These are phyloP conservation scores for Colletotrichum scovillei DNA, from an alignment of 2,329 filamentous ascomycete genomes.

Conservation along the genomic window DNA sequence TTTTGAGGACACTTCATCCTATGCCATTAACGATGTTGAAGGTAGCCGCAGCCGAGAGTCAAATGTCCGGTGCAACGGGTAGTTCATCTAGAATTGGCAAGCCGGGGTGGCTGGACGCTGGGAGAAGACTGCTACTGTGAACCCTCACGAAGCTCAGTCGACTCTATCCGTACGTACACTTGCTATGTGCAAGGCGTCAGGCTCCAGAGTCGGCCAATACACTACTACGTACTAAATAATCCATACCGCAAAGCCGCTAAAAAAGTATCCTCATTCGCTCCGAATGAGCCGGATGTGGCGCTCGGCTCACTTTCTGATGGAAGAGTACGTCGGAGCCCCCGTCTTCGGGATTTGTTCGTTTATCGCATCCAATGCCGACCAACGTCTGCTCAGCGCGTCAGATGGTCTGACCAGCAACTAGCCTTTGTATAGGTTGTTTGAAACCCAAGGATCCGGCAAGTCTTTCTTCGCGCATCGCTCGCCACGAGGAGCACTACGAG, in stretches of 20 bases:
- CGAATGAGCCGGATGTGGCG: constrained; percentile 29
- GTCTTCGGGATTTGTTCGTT: neutral
- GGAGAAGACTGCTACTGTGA: neutral
- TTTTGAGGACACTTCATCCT: constrained; percentile 7
- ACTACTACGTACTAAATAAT: too few species aligned
- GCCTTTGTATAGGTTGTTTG: neutral
- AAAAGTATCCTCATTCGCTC: constrained; percentile 30
- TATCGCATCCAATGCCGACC: constrained; percentile 8
- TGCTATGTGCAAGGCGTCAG: constrained; percentile 30
- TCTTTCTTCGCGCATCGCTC: neutral
- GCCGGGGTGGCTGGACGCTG: neutral
- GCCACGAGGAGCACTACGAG: neutral
- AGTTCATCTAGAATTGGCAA: neutral
- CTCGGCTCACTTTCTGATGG: neutral
- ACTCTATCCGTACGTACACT: neutral
- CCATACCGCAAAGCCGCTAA: constrained; percentile 21
- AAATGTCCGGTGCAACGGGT: constrained; percentile 19
- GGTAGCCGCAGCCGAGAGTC: constrained; percentile 4
- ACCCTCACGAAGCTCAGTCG: neutral
- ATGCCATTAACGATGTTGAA: neutral
- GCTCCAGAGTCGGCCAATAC: neutral
- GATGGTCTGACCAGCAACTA: neutral
- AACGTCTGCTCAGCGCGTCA: neutral
- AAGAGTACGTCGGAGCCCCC: neutral
- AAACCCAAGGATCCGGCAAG: neutral